Evolutionary conservation across 2,329 filamentous ascomycete genomes (phyloP).

Genomic region (Pseudopithomyces maydicus): DNA sequence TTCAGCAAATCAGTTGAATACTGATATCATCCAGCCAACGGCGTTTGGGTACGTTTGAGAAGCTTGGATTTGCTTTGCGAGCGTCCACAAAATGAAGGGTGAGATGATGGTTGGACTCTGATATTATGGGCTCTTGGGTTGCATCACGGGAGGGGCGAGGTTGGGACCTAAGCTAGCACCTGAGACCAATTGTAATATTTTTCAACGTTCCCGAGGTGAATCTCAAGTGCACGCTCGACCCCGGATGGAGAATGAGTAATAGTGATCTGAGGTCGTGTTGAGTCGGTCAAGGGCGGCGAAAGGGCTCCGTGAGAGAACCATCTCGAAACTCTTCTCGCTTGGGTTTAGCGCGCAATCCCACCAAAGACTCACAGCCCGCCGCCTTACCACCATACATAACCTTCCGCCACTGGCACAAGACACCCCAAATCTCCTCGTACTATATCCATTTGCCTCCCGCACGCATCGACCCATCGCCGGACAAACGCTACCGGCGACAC

Average conservation of each 20-base stretch:
- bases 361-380: constrained; percentile 2
- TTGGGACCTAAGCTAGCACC: not conserved
- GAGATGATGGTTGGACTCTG: not conserved
- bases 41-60: not conserved
- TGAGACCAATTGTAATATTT: not conserved
- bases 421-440: not conserved
- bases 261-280: not conserved
- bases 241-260: not conserved
- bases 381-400: not conserved
- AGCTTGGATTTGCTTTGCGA: not conserved
- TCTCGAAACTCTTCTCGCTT: constrained; percentile 4
- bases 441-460: not conserved
- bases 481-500: constrained; percentile 5
- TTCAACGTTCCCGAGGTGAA: not conserved
- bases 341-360: not conserved
- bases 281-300: constrained; percentile 12
- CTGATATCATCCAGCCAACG: not conserved
- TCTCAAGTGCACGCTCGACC: not conserved
- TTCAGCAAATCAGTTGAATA: not conserved
- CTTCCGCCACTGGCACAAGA: not conserved
- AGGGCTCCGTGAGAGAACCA: constrained; percentile 10
- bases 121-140: not conserved
- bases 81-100: not conserved
- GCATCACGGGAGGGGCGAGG: not conserved
- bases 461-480: not conserved